phyloP scores from a whole-genome alignment of 2,329 filamentous ascomycete genomes.

The Cordyceps javanica region DNA sequence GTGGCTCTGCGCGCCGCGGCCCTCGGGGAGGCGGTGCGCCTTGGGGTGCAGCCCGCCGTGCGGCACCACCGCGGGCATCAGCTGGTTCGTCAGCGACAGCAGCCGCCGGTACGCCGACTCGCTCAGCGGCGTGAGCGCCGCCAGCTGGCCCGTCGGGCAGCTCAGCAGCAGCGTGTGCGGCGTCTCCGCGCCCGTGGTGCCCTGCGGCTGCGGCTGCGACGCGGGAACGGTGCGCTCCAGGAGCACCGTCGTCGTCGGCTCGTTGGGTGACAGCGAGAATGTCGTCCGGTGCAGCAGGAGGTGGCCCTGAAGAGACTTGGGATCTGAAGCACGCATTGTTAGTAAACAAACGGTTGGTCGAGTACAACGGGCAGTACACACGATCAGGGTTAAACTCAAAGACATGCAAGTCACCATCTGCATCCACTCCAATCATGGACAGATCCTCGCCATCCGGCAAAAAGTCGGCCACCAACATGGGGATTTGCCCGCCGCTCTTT shows the following conservation, averaged over 20 bases:
- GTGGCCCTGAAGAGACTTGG: constrained; percentile 85
- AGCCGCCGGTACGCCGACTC: constrained; percentile 81
- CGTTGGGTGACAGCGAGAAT: constrained; percentile 78
- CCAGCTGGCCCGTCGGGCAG: constrained; percentile 69
- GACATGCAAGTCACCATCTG: constrained; percentile 79
- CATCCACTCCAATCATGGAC: constrained; percentile 76
- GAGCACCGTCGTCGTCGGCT: constrained; percentile 67
- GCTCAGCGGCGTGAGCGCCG: constrained; percentile 68
- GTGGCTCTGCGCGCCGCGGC: constrained; percentile 35
- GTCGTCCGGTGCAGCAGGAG: constrained; percentile 80
- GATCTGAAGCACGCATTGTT: constrained; percentile 54
- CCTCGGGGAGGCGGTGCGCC: constrained; percentile 58
- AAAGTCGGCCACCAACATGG: constrained; percentile 79
- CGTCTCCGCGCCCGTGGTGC: constrained; percentile 17
- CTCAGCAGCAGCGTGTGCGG: constrained; percentile 57
- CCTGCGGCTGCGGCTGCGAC: constrained; percentile 28
- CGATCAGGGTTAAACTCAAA: constrained; percentile 93
- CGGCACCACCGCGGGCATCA: constrained; percentile 69
- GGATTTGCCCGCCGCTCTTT: constrained; percentile 72
- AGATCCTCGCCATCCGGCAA: constrained; percentile 79
- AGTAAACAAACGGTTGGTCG: constrained; percentile 16
- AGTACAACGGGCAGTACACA: constrained; percentile 39
- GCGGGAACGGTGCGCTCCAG: constrained; percentile 59
- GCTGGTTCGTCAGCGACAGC: constrained; percentile 71
- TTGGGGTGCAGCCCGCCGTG: constrained; percentile 77